Conservation (phyloP, 2,329 filamentous ascomycete genomes). For the Beauveria australis region DNA sequence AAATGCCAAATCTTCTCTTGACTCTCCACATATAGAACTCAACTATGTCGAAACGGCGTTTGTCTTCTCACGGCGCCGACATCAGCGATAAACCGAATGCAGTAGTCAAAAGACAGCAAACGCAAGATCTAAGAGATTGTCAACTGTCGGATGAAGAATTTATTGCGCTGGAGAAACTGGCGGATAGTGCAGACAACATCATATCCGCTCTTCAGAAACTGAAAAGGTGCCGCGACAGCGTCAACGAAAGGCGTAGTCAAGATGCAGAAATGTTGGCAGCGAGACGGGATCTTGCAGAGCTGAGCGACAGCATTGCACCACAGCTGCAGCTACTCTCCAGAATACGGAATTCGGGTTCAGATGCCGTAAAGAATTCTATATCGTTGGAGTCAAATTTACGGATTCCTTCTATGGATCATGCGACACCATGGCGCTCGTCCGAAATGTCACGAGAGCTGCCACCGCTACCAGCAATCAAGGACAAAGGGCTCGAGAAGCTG, state of each 20-base stretch:
- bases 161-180: conserved; percentile 19
- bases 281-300: neutral
- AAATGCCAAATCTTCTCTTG: neutral
- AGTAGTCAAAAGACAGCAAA: neutral
- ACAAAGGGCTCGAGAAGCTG: conserved; percentile 50
- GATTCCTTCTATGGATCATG: conserved; percentile 8
- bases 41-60: conserved; percentile 32
- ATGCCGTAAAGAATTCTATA: neutral
- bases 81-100: neutral
- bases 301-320: neutral
- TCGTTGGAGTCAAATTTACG: neutral
- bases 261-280: neutral
- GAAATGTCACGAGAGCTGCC: conserved; percentile 43
- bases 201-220: conserved; percentile 30
- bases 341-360: neutral
- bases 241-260: neutral
- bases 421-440: conserved; percentile 36
- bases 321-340: neutral
- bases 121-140: neutral
- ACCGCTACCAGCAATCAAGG: conserved; percentile 51
- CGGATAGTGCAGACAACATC: conserved; percentile 29
- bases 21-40: neutral
- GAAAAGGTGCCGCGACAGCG: conserved; percentile 15
- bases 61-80: conserved; percentile 9
- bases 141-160: neutral